Base-by-base conservation (phyloP, 2,329 filamentous ascomycete genomes). In the Colletotrichum higginsianum region DNA sequence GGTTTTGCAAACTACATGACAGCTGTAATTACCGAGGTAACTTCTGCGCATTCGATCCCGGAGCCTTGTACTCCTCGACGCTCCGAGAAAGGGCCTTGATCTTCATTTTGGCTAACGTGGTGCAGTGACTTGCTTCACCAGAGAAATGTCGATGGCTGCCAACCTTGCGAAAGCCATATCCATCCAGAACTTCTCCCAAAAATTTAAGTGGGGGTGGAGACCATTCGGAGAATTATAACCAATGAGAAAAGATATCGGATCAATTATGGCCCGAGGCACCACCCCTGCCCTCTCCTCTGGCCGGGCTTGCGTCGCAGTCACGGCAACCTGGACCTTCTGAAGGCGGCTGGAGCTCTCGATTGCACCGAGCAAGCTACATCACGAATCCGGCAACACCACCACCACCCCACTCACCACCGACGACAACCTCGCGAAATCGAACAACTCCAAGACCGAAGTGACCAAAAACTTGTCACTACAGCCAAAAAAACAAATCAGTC, bases 21-120 rank as follows among this genome's bases (percentile, higher is more conserved):
- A n/a, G 13, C n/a, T 3, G 7, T 38, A 47, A 50, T 12, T 69
- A 72, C 69, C 69, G 60, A 46, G 91, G 90, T 76, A 89, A 85
- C 78, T 91, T 92, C 63, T 89, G 82, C 65, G 91, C 88, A 80
- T 89, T 88, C 66, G 90, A 90, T 72, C 92, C 92, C 21, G 91
- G 87, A 38, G 91, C 87, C 81, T 93, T 91, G 76, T 91, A 87
- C 68, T 90, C 88, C 77, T 88, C 85, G 52, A 89, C 84, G 38
- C 92, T 89, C 76, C 92, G 89, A 75, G 86, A 90, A 77, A 94
- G 88, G 63, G 92, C 90, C 83, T 90, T 90, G 77, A 91, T 88
- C 83, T 90, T 91, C 89, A 84, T 84, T 9, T 69, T 77, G 63
- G 50, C 61, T 23, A 30, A 52, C 38, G 49, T 42, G 55, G 42